phyloP scores from a whole-genome alignment of 2,329 filamentous ascomycete species.

The Epicoccum nigrum region DNA sequence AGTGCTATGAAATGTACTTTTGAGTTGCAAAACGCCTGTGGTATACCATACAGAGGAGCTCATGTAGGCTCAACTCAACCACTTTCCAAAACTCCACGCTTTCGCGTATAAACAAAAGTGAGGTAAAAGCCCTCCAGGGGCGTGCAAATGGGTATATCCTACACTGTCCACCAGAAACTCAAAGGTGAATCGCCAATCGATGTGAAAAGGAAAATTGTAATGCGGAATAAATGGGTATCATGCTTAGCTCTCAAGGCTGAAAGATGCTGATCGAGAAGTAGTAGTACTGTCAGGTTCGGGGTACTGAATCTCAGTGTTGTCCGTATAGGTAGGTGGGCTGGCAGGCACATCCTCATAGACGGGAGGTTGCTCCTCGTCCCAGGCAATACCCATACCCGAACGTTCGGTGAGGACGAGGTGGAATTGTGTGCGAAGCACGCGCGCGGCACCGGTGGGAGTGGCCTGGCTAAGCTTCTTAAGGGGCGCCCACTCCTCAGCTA shows the following conservation, averaged over 20 bases:
- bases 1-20: constrained; percentile 5
- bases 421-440: constrained; percentile 93
- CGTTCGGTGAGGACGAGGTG: constrained; percentile 80
- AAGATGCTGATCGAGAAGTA: constrained; percentile 31
- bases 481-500: constrained; percentile 83
- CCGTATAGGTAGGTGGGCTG: constrained; percentile 69
- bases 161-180: constrained; percentile 27
- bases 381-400: constrained; percentile 85
- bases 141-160: constrained; percentile 36
- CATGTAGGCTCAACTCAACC: constrained; percentile 20
- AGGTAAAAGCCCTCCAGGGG: neutral
- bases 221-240: constrained; percentile 8
- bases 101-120: constrained; percentile 4
- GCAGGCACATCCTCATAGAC: constrained; percentile 92
- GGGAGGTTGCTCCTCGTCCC: constrained; percentile 95
- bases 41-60: constrained; percentile 20
- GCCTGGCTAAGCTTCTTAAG: constrained; percentile 74
- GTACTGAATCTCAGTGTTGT: constrained; percentile 34
- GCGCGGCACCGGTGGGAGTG: constrained; percentile 86
- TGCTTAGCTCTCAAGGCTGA: constrained; percentile 27
- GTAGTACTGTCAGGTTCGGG: constrained; percentile 48
- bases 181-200: constrained; percentile 23
- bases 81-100: constrained; percentile 16
- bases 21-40: constrained; percentile 14
- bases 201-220: constrained; percentile 31